Evolutionary conservation across 305 asterid genomes (phyloP), one percentile per base, ranked within the genome.

Genomic region (Solanum chacoense): DNA sequence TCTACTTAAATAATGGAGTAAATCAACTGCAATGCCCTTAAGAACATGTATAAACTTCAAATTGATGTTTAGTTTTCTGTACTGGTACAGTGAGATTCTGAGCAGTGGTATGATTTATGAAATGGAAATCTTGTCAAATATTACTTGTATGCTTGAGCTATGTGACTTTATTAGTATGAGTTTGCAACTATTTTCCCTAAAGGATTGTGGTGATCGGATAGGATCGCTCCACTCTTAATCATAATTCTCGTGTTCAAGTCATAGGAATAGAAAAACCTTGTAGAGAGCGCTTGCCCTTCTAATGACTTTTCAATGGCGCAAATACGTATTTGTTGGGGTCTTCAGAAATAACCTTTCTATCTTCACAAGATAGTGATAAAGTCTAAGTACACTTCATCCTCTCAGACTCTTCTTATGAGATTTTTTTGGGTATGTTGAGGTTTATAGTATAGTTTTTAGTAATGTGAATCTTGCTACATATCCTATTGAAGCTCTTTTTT

Each of bases 1-100:
- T 89, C 89, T 97, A 83, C 92, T 94, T 89, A 93, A 96, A 93
- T 94, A 91, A 93, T 91, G 85, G 5, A 37, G 75, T 69, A 69
- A 26, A 24, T 90, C 86, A 5, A 45, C 72, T 83, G 26, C 40
- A 31, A 29, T 20, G 6, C 22, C 31, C 18, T 40, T 40, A 29
- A 18, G 71, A 29, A 24, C 86, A 45, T 83, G 73, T 83, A 75
- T 34, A 50, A 50, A 83, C 86, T 83, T 45, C 29, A 50, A 29
- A 34, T 81, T 81, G 86, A 28, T 45, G 14, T 8, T 45, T 45
- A 16, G 10, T 42, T 16, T 18, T 28, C 12, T 42, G 73, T 83
- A 29, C 40, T 81, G 72, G 14, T 81, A 50, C 38, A 45, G 9
- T 50, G 22, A 31, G 29, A 29, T 83, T 29, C 16, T 83, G 20